A percentile compares a stretch with the other conserved stretches of the same genome.
These are phyloP conservation scores for Saposhnikovia divaricata DNA, from an alignment of 129 eudicot species.

Conservation along the genomic window DNA sequence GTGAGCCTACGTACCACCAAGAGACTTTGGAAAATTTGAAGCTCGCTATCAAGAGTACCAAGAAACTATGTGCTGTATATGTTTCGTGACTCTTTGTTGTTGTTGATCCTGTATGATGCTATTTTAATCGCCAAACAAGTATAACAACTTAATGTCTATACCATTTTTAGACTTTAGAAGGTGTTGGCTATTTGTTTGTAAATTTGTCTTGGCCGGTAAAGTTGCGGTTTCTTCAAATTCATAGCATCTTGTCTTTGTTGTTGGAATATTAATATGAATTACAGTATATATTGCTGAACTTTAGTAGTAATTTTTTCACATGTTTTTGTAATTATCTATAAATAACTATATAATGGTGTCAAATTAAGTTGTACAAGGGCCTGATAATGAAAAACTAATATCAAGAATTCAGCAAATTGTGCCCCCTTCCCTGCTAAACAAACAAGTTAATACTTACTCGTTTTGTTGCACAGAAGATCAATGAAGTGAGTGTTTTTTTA, in stretches of 20 bases:
- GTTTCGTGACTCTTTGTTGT: not conserved
- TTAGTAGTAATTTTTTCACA: not conserved
- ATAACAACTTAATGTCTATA: not conserved
- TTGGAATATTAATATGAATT: not conserved
- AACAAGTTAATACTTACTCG: not conserved
- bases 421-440: not conserved
- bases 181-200: not conserved
- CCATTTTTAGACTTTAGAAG: not conserved
- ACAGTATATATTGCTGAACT: not conserved
- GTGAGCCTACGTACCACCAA: constrained; percentile 66
- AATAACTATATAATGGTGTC: not conserved
- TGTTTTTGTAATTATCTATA: not conserved
- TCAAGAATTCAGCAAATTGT: not conserved
- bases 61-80: constrained; percentile 90
- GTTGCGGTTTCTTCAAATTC: not conserved
- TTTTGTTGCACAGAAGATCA: not conserved
- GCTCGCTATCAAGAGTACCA: constrained; percentile 65
- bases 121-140: not conserved
- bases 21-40: constrained; percentile 82
- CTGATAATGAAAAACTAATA: not conserved
- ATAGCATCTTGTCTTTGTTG: not conserved
- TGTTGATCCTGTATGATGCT: not conserved
- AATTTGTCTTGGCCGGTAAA: not conserved
- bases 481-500: not conserved
- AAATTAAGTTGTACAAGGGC: not conserved